Conservation (phyloP, 1,284 basidiomycete genomes). For the Testicularia cyperi region DNA sequence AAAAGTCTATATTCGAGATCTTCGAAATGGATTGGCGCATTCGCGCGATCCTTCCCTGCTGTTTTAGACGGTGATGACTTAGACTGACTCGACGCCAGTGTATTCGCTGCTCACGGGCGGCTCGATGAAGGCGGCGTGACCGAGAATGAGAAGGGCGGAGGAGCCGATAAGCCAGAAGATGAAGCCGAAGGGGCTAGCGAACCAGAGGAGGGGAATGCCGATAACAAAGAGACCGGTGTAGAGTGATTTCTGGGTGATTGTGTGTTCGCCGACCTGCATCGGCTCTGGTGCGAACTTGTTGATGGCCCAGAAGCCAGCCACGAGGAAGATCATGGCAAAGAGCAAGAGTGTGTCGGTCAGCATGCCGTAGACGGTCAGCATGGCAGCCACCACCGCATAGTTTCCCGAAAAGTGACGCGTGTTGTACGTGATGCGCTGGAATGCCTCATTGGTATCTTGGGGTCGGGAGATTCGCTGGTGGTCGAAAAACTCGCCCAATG, state of each 20-base stretch:
- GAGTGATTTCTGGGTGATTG: constrained; percentile 73
- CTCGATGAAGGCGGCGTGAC: constrained; percentile 78
- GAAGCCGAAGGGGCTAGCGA: constrained; percentile 51
- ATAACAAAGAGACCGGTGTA: constrained; percentile 65
- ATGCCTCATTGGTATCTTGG: constrained; percentile 67
- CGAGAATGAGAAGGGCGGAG: constrained; percentile 65
- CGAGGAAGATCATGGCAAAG: constrained; percentile 81
- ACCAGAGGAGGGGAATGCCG: constrained; percentile 56
- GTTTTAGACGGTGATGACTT: too few relatives aligned
- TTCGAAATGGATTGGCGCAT: too few relatives aligned
- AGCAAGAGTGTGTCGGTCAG: constrained; percentile 80
- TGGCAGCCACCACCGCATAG: constrained; percentile 78
- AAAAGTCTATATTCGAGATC: too few relatives aligned
- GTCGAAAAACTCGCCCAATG: constrained; percentile 73
- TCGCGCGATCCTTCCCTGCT: too few relatives aligned
- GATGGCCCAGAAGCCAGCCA: constrained; percentile 86
- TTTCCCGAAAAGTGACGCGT: constrained; percentile 68
- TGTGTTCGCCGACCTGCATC: constrained; percentile 72
- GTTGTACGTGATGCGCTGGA: constrained; percentile 83
- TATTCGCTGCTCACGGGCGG: constrained; percentile 89
- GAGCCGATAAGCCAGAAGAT: constrained; percentile 61
- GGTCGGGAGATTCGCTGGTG: constrained; percentile 77
- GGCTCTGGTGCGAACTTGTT: constrained; percentile 71
- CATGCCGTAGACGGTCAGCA: constrained; percentile 86
- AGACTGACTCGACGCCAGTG: constrained; percentile 67